A percentile compares a stretch with the other conserved stretches of the same genome.
These are phyloP conservation scores for Dalbergia cochinchinensis DNA, from an alignment of 306 rosid species.

Conservation along the genomic window DNA sequence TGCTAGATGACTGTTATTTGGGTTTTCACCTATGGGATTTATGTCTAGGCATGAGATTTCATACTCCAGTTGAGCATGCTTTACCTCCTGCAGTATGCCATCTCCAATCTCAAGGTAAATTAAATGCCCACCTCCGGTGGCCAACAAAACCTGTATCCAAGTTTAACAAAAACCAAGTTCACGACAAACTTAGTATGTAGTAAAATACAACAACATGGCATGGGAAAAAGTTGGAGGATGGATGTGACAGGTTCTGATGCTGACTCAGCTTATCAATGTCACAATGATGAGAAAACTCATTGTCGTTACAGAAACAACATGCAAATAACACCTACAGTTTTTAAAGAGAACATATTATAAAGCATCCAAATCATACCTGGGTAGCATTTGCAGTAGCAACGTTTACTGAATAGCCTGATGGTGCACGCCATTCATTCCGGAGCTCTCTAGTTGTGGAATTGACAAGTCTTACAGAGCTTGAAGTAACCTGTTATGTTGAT, in stretches of 20 bases:
- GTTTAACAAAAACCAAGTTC: neutral
- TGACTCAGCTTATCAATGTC: too few relatives aligned
- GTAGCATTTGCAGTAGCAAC: conserved; percentile 97
- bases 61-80: conserved; percentile 79
- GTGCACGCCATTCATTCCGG: conserved; percentile 85
- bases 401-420: conserved; percentile 80
- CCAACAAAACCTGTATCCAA: conserved; percentile 86
- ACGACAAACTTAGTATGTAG: too few relatives aligned
- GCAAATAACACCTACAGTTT: too few relatives aligned
- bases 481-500: conserved; percentile 67
- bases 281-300: too few relatives aligned
- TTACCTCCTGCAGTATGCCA: conserved; percentile 68
- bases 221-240: too few relatives aligned
- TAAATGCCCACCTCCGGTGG: conserved; percentile 93
- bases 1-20: conserved; percentile 83
- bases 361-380: conserved; percentile 66
- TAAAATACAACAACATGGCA: conserved; percentile 1
- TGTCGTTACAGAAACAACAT: too few relatives aligned
- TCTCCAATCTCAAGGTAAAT: conserved; percentile 91
- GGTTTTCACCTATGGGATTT: conserved; percentile 90
- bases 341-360: too few relatives aligned
- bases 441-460: conserved; percentile 86
- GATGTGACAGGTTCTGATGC: too few relatives aligned
- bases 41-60: conserved; percentile 97
- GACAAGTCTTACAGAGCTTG: conserved; percentile 85